Conservation (phyloP, 148 eudicot species). For the Rhododendron vialii region DNA sequence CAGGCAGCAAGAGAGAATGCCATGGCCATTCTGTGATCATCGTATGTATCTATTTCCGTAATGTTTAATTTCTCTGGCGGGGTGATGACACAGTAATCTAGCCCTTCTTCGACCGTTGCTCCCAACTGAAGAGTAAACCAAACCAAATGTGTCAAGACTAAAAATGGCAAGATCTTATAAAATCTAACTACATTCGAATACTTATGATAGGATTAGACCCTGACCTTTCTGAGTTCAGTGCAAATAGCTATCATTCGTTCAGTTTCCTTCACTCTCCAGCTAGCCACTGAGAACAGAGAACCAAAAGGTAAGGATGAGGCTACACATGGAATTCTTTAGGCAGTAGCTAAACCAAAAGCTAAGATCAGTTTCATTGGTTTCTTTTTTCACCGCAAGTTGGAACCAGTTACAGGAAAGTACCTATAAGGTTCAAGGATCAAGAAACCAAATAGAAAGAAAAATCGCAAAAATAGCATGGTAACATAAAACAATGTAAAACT, state of each 20-base stretch:
- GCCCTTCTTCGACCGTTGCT: slow-evolving; percentile 96
- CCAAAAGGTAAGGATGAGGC: background rate
- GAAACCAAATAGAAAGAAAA: background rate
- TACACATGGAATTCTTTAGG: background rate
- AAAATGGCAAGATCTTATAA: background rate
- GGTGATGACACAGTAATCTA: slow-evolving; percentile 87
- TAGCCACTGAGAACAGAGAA: slow-evolving; percentile 62
- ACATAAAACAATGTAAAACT: background rate
- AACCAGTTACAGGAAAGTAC: background rate
- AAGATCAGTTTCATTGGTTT: background rate
- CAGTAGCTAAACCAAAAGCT: background rate
- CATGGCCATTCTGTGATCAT: slow-evolving; percentile 95
- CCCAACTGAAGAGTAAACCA: slow-evolving; percentile 56
- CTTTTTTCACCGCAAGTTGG: background rate
- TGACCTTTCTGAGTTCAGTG: slow-evolving; percentile 97
- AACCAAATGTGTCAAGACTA: background rate
- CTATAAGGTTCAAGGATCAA: background rate
- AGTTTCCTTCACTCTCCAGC: slow-evolving; percentile 99
- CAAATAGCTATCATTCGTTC: slow-evolving; percentile 98
- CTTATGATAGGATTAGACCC: background rate
- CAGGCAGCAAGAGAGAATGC: slow-evolving; percentile 13
- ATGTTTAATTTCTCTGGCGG: slow-evolving; percentile 85
- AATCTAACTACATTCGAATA: background rate
- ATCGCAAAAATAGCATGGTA: background rate
- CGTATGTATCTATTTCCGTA: slow-evolving; percentile 86